Evolutionary conservation across 768 basidiomycete genomes (phyloP).

Genomic region (Tylopilus vinaceipallidus): DNA sequence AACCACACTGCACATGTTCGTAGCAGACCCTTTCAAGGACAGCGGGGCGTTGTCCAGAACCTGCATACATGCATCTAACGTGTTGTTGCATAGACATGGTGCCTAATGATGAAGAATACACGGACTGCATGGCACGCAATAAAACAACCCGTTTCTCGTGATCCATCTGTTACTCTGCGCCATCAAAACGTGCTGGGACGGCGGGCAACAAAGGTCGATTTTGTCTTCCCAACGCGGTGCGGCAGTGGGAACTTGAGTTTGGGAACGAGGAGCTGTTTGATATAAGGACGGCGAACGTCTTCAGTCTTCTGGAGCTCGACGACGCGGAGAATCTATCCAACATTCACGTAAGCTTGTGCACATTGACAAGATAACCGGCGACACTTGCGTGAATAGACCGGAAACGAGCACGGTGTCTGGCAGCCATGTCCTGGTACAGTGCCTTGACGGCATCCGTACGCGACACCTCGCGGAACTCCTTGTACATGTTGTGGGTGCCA

Average conservation of each 20-base stretch:
- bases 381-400: conserved; percentile 89
- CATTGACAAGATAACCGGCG: background rate
- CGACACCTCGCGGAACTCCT: conserved; percentile 95
- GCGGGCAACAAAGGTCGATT: conserved; percentile 76
- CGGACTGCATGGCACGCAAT: conserved; percentile 11
- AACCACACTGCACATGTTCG: no score
- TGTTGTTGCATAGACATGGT: conserved; percentile 14
- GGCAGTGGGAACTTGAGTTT: conserved; percentile 97
- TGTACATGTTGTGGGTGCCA: conserved; percentile 99
- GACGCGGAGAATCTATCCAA: conserved; percentile 86
- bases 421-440: conserved; percentile 99
- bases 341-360: background rate
- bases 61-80: conserved; percentile 6
- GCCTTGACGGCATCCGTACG: conserved; percentile 95
- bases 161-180: background rate
- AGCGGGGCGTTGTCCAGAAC: no score
- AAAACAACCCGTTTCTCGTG: conserved; percentile 6
- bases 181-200: conserved; percentile 74
- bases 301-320: conserved; percentile 91
- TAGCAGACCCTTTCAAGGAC: no score
- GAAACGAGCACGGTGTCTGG: conserved; percentile 98
- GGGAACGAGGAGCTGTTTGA: conserved; percentile 91
- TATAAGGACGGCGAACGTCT: conserved; percentile 94
- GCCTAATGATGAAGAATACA: conserved; percentile 8
- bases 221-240: conserved; percentile 77